Base-by-base conservation (phyloP, 129 eudicot species). In the Saussurea involucrata region DNA sequence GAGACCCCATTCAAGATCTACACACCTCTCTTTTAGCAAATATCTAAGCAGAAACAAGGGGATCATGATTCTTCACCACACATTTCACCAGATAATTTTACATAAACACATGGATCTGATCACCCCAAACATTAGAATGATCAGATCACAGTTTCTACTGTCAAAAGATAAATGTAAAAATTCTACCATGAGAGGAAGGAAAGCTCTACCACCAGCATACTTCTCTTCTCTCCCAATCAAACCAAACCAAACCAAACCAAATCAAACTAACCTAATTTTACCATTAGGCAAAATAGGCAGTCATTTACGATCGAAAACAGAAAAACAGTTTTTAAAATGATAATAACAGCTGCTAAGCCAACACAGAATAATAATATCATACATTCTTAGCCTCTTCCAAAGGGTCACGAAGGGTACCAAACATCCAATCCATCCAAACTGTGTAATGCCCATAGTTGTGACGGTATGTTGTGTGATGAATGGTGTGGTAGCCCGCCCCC, bases 401-500 rank as follows among this genome's bases (percentile, higher is more conserved):
- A 6, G 93, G 94, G 69, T 79, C 85, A 25, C 86, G 87, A 76
- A 90, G 98, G 29, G 96, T 92, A 20, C 94, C 92, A 77, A 92
- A 92, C 89, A 88, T 84, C 88, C 88, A 88, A 75, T 90, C 96
- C 97, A 92, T 92, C 88, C 96, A 90, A 20, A 89, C 72, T 2
- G 97, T 92, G 78, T 53, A 78, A 78, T 69, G 82, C 21, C 82
- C 82, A 9, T 78, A 78, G 27, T 78, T 78, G 42, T 71, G 97
- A 24, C 88, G 91, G 36, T 92, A 92, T 2, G 97, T 92, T 21
- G 93, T 90, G 80, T 92, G 97, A 76, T 92, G 97, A 32, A 92
- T 90, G 73, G 96, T 87, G 74, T 92, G 97, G 88, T 92, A 92
- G 15, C 91, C 97, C 8, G 97, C 97, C 42, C 97, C 97, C 97